These are phyloP conservation scores for Cymodocea nodosa DNA, from an alignment of 116 monocot genomes.

Conservation along the genomic window DNA sequence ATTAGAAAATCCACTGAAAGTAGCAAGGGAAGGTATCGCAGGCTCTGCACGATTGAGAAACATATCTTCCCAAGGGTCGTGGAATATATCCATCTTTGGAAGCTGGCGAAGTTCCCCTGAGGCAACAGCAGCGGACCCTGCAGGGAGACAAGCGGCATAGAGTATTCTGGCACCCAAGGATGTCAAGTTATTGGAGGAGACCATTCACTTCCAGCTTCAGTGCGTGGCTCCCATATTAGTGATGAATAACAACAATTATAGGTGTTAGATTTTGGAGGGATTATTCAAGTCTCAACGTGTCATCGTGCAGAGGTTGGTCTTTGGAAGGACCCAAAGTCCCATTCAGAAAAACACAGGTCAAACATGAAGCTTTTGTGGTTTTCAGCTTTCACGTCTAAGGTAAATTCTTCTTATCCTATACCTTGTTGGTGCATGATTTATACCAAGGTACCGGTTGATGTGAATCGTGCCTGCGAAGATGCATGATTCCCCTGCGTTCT, in stretches of 20 bases:
- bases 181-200: constrained; percentile 44
- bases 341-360: neutral
- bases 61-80: constrained; percentile 50
- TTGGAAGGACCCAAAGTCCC: neutral
- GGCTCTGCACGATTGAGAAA: constrained; percentile 31
- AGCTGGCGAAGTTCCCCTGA: constrained; percentile 70
- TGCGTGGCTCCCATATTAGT: constrained; percentile 7
- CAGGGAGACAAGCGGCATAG: constrained; percentile 23
- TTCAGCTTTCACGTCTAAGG: neutral
- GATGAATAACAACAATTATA: constrained; percentile 5
- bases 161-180: constrained; percentile 18
- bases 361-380: neutral
- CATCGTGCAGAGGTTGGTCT: neutral
- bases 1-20: constrained; percentile 61
- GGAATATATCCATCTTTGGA: constrained; percentile 54
- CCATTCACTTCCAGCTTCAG: constrained; percentile 52
- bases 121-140: constrained; percentile 6
- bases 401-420: neutral
- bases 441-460: neutral
- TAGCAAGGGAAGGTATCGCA: constrained; percentile 41
- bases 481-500: too few relatives aligned
- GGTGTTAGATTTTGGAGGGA: neutral
- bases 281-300: neutral
- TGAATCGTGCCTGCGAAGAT: neutral
- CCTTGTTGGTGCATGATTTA: too few relatives aligned